Evolutionary conservation across 2,329 filamentous ascomycete genomes (phyloP).

Genomic region (Thelonectria discophora): DNA sequence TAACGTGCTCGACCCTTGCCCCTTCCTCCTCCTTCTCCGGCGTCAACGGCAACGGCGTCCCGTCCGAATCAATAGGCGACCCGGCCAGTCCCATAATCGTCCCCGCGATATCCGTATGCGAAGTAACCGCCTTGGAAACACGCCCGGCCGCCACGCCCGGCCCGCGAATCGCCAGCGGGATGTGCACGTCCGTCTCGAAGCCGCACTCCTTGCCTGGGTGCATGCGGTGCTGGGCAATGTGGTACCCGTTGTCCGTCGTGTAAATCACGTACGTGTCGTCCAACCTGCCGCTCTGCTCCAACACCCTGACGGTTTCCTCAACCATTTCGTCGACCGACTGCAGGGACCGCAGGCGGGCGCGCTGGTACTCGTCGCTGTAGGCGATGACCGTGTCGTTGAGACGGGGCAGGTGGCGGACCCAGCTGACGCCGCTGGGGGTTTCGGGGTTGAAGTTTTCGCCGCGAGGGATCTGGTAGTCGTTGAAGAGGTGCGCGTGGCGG

Average conservation of each 20-base stretch:
- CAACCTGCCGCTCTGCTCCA: constrained; percentile 44
- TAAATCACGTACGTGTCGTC: constrained; percentile 61
- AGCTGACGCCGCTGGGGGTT: constrained; percentile 51
- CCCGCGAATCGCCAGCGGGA: constrained; percentile 61
- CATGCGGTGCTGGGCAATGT: constrained; percentile 63
- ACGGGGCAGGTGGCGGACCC: constrained; percentile 51
- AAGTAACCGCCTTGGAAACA: constrained; percentile 52
- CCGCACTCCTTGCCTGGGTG: constrained; percentile 61
- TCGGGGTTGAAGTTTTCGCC: constrained; percentile 71
- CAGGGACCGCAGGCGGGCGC: constrained; percentile 51
- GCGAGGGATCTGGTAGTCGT: constrained; percentile 67
- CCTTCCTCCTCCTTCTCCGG: background rate
- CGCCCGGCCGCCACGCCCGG: constrained; percentile 54
- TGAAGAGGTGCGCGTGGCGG: constrained; percentile 68
- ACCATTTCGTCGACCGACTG: constrained; percentile 57
- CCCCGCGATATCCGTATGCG: constrained; percentile 64
- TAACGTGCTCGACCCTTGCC: constrained; percentile 56
- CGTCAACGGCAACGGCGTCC: constrained; percentile 54
- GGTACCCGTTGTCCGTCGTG: constrained; percentile 62
- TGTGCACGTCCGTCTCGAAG: constrained; percentile 61
- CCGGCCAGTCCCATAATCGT: constrained; percentile 56
- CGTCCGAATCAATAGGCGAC: constrained; percentile 59
- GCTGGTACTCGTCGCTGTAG: constrained; percentile 51
- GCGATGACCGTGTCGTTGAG: constrained; percentile 44
- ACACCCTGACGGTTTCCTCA: constrained; percentile 46